A percentile compares a stretch with the other conserved stretches of the same genome.
Evolutionary conservation across 148 eudicot genomes (phyloP).

Genomic region (Chenopodium album): DNA sequence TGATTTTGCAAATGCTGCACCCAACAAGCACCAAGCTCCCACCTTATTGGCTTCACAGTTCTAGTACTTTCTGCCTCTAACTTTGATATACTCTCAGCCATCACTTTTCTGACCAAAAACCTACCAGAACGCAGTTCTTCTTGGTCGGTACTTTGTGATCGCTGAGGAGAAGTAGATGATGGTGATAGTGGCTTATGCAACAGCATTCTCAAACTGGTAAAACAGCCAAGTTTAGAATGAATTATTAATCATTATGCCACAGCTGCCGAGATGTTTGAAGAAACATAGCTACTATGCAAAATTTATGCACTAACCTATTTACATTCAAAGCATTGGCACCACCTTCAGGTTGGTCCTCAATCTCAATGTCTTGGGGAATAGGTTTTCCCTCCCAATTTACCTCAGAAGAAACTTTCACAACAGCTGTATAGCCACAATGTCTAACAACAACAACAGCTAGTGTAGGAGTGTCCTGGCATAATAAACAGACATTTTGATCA

Average conservation of each 20-base stretch:
- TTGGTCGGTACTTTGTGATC: conserved; percentile 43
- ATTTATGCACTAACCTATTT: conserved; percentile 60
- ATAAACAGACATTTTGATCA: conserved; percentile 12
- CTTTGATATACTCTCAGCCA: conserved; percentile 55
- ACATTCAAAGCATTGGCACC: conserved; percentile 93
- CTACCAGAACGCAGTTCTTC: conserved; percentile 50
- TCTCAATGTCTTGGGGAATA: conserved; percentile 68
- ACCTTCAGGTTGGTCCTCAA: conserved; percentile 90
- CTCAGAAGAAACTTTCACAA: conserved; percentile 66
- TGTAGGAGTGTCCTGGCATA: conserved; percentile 77
- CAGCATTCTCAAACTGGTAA: conserved; percentile 74
- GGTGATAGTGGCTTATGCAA: conserved; percentile 70
- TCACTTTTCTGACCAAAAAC: conserved; percentile 56
- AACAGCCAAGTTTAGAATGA: background rate
- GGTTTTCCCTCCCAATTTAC: conserved; percentile 55
- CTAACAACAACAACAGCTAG: conserved; percentile 81
- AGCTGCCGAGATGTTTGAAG: conserved; percentile 1
- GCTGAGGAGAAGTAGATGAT: conserved; percentile 45
- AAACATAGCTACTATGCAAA: background rate
- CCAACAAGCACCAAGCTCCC: conserved; percentile 99
- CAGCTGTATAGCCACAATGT: conserved; percentile 84
- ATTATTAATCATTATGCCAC: background rate
- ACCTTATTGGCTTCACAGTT: conserved; percentile 58
- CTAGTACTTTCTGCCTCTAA: conserved; percentile 52
- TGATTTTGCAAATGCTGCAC: conserved; percentile 91